A percentile compares a stretch with the other conserved stretches of the same genome.
Evolutionary conservation across 352 stramenopile species (phyloP).

Genomic region (Pythium oligandrum): DNA sequence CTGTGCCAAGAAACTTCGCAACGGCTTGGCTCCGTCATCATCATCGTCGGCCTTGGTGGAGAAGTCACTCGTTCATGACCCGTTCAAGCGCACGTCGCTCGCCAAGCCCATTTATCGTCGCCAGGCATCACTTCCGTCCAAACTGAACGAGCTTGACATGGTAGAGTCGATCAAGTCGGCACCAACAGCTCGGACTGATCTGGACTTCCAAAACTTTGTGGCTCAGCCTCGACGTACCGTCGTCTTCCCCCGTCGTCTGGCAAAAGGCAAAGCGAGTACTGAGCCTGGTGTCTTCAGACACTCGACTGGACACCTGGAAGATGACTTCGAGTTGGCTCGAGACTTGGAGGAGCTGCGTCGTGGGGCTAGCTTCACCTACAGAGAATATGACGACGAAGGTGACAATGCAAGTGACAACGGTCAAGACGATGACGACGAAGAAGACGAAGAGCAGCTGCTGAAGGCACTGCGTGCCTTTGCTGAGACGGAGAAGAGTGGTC

Average conservation of each 20-base stretch:
- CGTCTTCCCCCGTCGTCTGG: constrained; percentile 9
- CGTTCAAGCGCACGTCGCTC: not conserved
- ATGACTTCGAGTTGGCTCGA: constrained; percentile 1
- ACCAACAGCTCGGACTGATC: not conserved
- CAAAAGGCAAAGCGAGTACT: constrained; percentile 1
- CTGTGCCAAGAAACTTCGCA: not conserved
- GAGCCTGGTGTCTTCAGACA: constrained; percentile 4
- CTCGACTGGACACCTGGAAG: constrained; percentile 10
- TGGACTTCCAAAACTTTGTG: constrained; percentile 20
- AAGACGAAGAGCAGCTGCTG: constrained; percentile 9
- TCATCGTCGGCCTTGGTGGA: not conserved
- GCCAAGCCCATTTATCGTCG: constrained; percentile 4
- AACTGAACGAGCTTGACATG: not conserved
- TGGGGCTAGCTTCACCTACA: not conserved
- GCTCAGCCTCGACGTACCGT: constrained; percentile 11
- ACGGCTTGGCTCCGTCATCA: not conserved
- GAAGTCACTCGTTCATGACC: not conserved
- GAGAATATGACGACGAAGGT: constrained; percentile 3
- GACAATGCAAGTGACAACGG: not conserved
- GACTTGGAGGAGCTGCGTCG: constrained; percentile 13
- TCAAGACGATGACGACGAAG: constrained; percentile 3
- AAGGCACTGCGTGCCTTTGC: constrained; percentile 8
- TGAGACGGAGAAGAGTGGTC: not conserved
- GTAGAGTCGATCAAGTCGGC: constrained; percentile 2
- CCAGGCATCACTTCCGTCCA: constrained; percentile 1